phyloP scores from a whole-genome alignment of 2,329 filamentous ascomycete species.

The Alternaria solani region DNA sequence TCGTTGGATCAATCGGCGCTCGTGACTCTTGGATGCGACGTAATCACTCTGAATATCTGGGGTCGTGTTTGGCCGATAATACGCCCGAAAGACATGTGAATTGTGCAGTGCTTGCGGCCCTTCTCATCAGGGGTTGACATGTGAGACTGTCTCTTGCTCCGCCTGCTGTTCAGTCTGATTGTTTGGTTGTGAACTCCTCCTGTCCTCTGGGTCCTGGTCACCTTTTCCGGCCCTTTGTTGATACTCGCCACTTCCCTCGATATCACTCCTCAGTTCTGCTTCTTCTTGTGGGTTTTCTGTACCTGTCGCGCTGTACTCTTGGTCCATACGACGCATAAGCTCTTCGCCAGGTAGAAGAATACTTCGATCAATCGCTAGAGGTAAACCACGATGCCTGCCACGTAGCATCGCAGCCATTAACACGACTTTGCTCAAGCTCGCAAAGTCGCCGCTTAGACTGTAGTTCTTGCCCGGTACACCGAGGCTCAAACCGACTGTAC shows the following conservation, averaged over 20 bases:
- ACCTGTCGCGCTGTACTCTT: slow-evolving; percentile 35
- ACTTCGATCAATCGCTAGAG: slow-evolving; percentile 43
- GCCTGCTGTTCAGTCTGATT: neutral
- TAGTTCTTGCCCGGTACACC: slow-evolving; percentile 64
- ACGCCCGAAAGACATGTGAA: neutral
- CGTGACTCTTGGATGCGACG: neutral
- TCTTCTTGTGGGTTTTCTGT: slow-evolving; percentile 20
- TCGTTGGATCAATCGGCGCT: neutral
- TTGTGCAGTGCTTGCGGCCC: neutral
- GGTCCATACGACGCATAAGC: slow-evolving; percentile 46
- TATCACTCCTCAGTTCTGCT: slow-evolving; percentile 24
- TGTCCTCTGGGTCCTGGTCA: slow-evolving; percentile 25
- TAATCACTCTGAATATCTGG: slow-evolving; percentile 2
- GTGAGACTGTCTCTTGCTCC: slow-evolving; percentile 3
- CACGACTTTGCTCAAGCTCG: slow-evolving; percentile 65
- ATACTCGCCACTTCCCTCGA: slow-evolving; percentile 24
- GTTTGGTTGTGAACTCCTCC: slow-evolving; percentile 6
- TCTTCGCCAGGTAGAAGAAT: slow-evolving; percentile 44
- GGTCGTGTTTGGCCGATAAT: slow-evolving; percentile 8
- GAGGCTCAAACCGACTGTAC: slow-evolving; percentile 68
- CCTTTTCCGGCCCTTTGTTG: slow-evolving; percentile 10
- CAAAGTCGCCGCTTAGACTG: slow-evolving; percentile 65
- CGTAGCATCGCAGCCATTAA: slow-evolving; percentile 65
- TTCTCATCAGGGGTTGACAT: slow-evolving; percentile 10
- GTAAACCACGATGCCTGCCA: slow-evolving; percentile 40